Evolutionary conservation across 179 eudicot species (phyloP).

Genomic region (Drosera spatulata): DNA sequence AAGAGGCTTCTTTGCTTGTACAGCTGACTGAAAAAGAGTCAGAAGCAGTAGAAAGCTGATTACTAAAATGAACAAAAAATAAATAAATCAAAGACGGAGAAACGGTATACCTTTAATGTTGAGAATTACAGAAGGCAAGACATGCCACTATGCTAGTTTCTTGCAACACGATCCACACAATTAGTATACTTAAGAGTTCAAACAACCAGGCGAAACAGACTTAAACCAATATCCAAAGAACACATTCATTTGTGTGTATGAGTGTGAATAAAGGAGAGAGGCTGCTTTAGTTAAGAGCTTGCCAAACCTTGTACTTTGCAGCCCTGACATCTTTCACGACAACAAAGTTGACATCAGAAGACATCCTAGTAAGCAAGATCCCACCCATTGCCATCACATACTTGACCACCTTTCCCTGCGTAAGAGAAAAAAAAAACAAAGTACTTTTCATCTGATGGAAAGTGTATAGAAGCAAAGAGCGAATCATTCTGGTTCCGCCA

Average conservation of each 20-base stretch:
- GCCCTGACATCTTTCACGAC: conserved; percentile 80
- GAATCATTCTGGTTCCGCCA: too few species aligned
- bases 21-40: conserved; percentile 71
- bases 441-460: too few species aligned
- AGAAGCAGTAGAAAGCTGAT: conserved; percentile 3
- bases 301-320: conserved; percentile 75
- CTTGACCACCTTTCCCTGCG: conserved; percentile 61
- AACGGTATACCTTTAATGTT: not conserved
- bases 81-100: not conserved
- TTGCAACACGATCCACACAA: too few species aligned
- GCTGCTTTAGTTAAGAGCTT: not conserved
- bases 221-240: too few species aligned
- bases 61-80: not conserved
- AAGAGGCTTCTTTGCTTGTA: conserved; percentile 66
- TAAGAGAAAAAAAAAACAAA: too few species aligned
- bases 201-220: too few species aligned
- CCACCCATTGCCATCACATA: conserved; percentile 88
- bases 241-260: too few species aligned
- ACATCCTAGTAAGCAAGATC: conserved; percentile 41
- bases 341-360: conserved; percentile 81
- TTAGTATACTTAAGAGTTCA: too few species aligned
- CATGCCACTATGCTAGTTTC: too few species aligned
- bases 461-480: too few species aligned
- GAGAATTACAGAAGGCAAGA: not conserved
- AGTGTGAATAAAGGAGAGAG: too few species aligned